Percentiles rank a stretch among this genome's conserved stretches.
phyloP scores from a whole-genome alignment of 257 asterid species.

The Solanum dulcamara region DNA sequence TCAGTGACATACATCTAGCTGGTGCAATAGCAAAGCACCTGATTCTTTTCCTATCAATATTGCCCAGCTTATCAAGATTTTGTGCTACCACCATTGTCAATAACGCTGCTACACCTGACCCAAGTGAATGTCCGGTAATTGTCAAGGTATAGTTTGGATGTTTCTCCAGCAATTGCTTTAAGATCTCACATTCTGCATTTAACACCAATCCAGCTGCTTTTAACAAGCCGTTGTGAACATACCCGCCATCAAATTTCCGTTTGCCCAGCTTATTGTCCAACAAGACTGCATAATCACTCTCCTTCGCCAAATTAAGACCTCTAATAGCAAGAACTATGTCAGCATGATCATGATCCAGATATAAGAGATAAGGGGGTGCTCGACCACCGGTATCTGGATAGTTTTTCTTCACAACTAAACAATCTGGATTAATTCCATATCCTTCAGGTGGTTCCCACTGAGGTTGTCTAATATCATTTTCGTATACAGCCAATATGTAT shows the following conservation, averaged over 20 bases:
- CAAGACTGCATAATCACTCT: conserved; percentile 66
- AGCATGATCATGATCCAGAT: conserved; percentile 59
- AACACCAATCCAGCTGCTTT: conserved; percentile 63
- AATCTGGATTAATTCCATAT: conserved; percentile 53
- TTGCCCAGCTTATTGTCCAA: conserved; percentile 71
- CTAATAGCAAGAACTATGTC: conserved; percentile 83
- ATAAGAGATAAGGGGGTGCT: conserved; percentile 65
- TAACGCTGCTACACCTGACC: conserved; percentile 82
- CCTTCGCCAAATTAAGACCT: conserved; percentile 79
- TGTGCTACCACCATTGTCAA: conserved; percentile 56
- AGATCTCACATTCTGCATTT: conserved; percentile 42
- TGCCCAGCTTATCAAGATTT: conserved; percentile 49
- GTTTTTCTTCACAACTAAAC: conserved; percentile 34
- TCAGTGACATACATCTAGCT: conserved; percentile 86
- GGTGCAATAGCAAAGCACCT: conserved; percentile 87
- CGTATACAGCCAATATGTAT: conserved; percentile 60
- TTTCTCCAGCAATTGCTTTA: conserved; percentile 49
- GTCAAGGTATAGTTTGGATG: conserved; percentile 64
- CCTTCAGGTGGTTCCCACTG: conserved; percentile 60
- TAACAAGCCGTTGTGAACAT: conserved; percentile 73
- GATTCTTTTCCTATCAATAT: conserved; percentile 55
- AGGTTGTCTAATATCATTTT: conserved; percentile 54
- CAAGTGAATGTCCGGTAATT: conserved; percentile 75
- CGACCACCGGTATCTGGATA: conserved; percentile 42
- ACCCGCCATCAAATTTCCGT: conserved; percentile 66